phyloP scores from a whole-genome alignment of 202 grass and related monocot genomes.

The Setaria italica region DNA sequence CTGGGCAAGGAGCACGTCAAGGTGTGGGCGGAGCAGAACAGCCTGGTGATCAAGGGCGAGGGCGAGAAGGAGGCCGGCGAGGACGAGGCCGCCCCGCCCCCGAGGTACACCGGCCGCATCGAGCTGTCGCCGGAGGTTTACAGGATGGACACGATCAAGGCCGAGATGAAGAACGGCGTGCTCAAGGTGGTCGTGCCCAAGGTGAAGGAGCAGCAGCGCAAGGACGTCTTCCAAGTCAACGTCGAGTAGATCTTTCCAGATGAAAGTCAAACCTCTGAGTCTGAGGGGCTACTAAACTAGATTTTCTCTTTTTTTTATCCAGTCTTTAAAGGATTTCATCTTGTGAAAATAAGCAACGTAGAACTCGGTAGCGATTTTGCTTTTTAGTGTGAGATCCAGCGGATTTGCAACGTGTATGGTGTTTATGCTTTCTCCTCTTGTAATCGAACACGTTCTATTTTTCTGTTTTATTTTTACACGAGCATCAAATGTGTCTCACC shows the following conservation, averaged over 20 bases:
- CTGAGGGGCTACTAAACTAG: not conserved
- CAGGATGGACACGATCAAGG: slow-evolving; percentile 83
- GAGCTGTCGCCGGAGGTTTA: slow-evolving; percentile 66
- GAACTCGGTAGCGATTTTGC: not conserved
- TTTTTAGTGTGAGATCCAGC: not conserved
- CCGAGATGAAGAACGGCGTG: slow-evolving; percentile 93
- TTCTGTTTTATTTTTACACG: not conserved
- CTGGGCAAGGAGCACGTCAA: slow-evolving; percentile 87
- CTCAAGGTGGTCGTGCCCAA: slow-evolving; percentile 86
- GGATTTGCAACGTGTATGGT: not conserved
- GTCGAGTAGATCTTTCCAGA: slow-evolving; percentile 47
- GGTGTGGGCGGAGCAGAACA: slow-evolving; percentile 85
- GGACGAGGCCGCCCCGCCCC: slow-evolving; percentile 16
- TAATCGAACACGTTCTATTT: not conserved
- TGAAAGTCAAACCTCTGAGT: slow-evolving; percentile 50
- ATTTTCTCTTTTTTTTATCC: not conserved
- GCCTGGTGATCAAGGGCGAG: slow-evolving; percentile 82
- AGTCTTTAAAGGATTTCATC: too few relatives aligned
- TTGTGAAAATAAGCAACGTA: slow-evolving; percentile 15
- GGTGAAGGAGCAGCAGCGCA: slow-evolving; percentile 75
- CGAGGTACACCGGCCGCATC: slow-evolving; percentile 65
- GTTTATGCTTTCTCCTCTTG: too few relatives aligned
- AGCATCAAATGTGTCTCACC: not conserved
- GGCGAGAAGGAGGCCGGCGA: slow-evolving; percentile 60
- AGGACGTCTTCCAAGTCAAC: slow-evolving; percentile 76